These are phyloP conservation scores for Pseudogymnoascus sp. DNA, from an alignment of 2,329 filamentous ascomycete genomes.

Conservation along the genomic window DNA sequence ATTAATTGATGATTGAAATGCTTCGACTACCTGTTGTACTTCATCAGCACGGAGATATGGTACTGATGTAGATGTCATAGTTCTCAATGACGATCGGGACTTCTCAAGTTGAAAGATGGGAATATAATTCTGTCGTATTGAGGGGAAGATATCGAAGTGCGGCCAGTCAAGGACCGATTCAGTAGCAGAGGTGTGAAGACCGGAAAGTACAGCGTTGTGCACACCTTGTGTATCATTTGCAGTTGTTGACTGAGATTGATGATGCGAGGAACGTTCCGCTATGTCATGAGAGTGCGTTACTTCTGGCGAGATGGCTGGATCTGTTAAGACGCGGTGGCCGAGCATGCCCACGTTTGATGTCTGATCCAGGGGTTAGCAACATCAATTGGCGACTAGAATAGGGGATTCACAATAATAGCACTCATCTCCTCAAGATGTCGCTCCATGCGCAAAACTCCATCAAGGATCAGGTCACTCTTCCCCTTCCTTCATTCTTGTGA, in stretches of 20 bases:
- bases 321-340: not conserved
- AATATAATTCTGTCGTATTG: slow-evolving; percentile 35
- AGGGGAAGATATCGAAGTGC: slow-evolving; percentile 40
- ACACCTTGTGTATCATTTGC: slow-evolving; percentile 2
- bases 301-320: not conserved
- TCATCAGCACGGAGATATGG: slow-evolving; percentile 39
- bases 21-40: slow-evolving; percentile 34
- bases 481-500: slow-evolving; percentile 31
- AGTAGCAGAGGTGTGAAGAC: slow-evolving; percentile 44
- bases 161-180: slow-evolving; percentile 46
- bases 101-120: slow-evolving; percentile 44
- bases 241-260: slow-evolving; percentile 23
- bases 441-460: slow-evolving; percentile 43
- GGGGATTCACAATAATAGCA: slow-evolving; percentile 32
- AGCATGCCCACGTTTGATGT: not conserved
- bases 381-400: not conserved
- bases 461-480: slow-evolving; percentile 45
- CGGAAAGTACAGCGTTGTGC: slow-evolving; percentile 42
- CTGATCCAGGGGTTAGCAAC: not conserved
- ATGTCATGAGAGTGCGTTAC: slow-evolving; percentile 20
- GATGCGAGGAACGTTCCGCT: slow-evolving; percentile 18
- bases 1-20: slow-evolving; percentile 42
- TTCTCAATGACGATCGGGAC: slow-evolving; percentile 31
- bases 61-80: slow-evolving; percentile 31
- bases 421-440: slow-evolving; percentile 40